Base-by-base conservation (phyloP, 192 early-diverging fungal genomes). In the Blastocladiella britannica region DNA sequence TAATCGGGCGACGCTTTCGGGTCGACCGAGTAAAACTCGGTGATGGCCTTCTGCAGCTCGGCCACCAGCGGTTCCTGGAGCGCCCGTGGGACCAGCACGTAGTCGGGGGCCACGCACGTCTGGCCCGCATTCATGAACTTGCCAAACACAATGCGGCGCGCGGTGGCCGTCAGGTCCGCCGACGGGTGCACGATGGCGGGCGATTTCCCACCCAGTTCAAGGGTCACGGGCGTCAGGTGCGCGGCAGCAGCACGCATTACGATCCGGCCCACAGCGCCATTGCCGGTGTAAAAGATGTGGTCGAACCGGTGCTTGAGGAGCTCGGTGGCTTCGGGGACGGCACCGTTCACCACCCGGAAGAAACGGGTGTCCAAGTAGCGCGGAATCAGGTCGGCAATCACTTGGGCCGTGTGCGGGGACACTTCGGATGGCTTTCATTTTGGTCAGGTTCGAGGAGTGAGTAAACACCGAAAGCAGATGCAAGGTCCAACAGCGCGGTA, bases 151-250 rank as follows among this genome's bases (percentile, higher is more conserved):
- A 93, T 68, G 22, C 90, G 82, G 53, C 76, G 79, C 4, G 85
- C 86, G n/a, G 72, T 67, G 5, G 76, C 62, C 15, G 60, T 57
- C 2, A 88, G 60, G 58, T 97, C 78, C 0, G 63, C 67, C 37
- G 62, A 62, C 25, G 63, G 26, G 58, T 73, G 70, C 61, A 63
- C 67, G 63, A 67, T 87, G 72, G 58, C 74, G 61, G 69, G 86
- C 62, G 29, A 87, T 72, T 97, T 97, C 25, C 93, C 93, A 51
- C 93, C 93, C 25, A 97, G 80, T 70, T 94, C 93, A 29, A 97
- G 76, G 30, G 87, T 81, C 5, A 89, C 84, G n/a, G 84, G 82
- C 5, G 90, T 86, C 43, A 92, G 74, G 53, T 88, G 68, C 64
- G 91, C 82, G 22, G 85, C 82, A 25, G 90, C 91, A 23, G 90